phyloP scores from a whole-genome alignment of 2,329 filamentous ascomycete genomes.

The Trichoderma pleuroti region DNA sequence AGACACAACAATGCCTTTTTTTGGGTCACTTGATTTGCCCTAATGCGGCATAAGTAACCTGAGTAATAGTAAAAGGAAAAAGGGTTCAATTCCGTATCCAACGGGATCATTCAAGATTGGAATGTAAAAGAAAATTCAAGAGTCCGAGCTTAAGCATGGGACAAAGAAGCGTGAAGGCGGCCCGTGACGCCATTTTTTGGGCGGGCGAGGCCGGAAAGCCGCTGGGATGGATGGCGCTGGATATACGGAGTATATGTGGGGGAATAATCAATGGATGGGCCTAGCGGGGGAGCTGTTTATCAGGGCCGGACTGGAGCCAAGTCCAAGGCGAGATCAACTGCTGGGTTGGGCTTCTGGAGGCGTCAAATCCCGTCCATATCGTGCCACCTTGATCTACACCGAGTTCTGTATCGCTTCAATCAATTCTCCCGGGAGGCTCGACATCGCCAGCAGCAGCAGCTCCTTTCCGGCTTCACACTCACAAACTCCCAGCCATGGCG shows the following conservation, averaged over 20 bases:
- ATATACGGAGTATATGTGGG: too few species aligned
- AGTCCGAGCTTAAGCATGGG: not conserved
- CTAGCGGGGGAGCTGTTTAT: not conserved
- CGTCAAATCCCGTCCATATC: not conserved
- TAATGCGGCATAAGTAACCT: not conserved
- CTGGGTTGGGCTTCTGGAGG: not conserved
- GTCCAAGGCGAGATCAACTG: not conserved
- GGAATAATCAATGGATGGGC: not conserved
- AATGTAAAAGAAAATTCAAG: not conserved
- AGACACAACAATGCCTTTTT: too few species aligned
- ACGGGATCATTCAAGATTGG: not conserved
- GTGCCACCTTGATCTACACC: not conserved
- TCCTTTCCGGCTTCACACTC: not conserved
- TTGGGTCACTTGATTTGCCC: not conserved
- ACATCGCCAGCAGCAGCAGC: not conserved
- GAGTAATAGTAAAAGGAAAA: not conserved
- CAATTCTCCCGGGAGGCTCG: not conserved
- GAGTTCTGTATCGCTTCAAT: not conserved
- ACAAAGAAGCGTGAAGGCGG: not conserved
- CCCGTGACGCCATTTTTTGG: conserved; percentile 19
- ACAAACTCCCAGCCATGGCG: not conserved
- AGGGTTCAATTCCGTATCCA: not conserved
- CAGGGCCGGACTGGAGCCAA: not conserved
- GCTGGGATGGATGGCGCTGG: not conserved
- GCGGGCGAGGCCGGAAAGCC: conserved; percentile 3